Conservation (phyloP, 179 eudicot genomes). For the Camellia oleifera region DNA sequence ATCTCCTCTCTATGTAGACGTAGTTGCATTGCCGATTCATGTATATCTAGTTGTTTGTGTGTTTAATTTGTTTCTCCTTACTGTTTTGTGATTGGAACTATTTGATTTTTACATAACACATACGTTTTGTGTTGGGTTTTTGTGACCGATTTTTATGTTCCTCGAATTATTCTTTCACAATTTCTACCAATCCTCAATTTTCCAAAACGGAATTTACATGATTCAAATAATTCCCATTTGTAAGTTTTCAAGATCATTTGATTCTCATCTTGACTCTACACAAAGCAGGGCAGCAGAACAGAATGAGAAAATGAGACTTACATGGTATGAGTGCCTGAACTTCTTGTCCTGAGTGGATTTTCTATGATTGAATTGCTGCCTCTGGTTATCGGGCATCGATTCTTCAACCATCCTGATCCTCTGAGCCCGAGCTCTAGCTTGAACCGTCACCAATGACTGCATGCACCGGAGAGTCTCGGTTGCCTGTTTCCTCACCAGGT, state of each 20-base stretch:
- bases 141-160: no score
- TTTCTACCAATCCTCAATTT: background rate
- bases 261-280: no score
- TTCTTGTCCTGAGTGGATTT: conserved; percentile 41
- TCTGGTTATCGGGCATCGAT: conserved; percentile 26
- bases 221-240: no score
- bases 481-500: conserved; percentile 83
- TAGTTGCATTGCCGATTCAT: no score
- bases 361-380: conserved; percentile 49
- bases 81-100: no score
- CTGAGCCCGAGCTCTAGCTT: conserved; percentile 82
- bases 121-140: no score
- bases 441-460: conserved; percentile 80
- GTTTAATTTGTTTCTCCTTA: no score
- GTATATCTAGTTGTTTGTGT: no score
- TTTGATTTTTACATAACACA: no score
- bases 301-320: conserved; percentile 23
- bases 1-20: no score
- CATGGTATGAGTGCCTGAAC: conserved; percentile 49
- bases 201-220: background rate
- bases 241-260: no score
- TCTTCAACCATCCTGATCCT: conserved; percentile 53
- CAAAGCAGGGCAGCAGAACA: background rate
- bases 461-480: conserved; percentile 81
- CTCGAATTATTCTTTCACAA: background rate